phyloP scores from a whole-genome alignment of 2,329 filamentous ascomycete genomes.

The Lomentospora prolificans region DNA sequence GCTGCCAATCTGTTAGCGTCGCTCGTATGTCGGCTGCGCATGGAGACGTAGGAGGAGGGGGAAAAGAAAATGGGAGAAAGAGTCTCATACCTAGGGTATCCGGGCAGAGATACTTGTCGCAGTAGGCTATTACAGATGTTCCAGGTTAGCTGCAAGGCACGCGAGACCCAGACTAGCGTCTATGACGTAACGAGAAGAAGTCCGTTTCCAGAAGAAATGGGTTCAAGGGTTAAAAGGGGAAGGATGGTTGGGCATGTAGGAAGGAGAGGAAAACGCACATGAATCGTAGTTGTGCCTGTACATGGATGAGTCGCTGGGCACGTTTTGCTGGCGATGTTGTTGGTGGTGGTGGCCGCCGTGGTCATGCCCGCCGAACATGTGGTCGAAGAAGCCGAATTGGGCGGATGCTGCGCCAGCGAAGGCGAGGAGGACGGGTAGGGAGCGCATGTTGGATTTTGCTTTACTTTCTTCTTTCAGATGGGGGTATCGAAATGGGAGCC shows the following conservation, averaged over 20 bases:
- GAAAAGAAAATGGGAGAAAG: neutral
- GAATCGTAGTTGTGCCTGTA: slow-evolving; percentile 64
- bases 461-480: neutral
- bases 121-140: slow-evolving; percentile 50
- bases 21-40: too few relatives aligned
- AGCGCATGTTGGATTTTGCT: neutral
- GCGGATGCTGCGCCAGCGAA: slow-evolving; percentile 54
- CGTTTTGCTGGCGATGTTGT: slow-evolving; percentile 61
- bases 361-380: slow-evolving; percentile 72
- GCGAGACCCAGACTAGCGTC: neutral
- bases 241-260: neutral
- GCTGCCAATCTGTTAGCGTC: slow-evolving; percentile 30
- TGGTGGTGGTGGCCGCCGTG: slow-evolving; percentile 37
- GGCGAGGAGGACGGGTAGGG: slow-evolving; percentile 21
- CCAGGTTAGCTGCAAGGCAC: neutral
- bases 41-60: neutral
- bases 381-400: slow-evolving; percentile 96
- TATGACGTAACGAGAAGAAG: neutral
- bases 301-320: slow-evolving; percentile 70
- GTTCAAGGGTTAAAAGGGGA: neutral
- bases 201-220: neutral
- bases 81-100: slow-evolving; percentile 56
- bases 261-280: slow-evolving; percentile 34
- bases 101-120: slow-evolving; percentile 89
- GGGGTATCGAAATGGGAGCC: neutral